Conservation (phyloP, 805 yeast genomes). For the Yamadazyma ubonensis region DNA sequence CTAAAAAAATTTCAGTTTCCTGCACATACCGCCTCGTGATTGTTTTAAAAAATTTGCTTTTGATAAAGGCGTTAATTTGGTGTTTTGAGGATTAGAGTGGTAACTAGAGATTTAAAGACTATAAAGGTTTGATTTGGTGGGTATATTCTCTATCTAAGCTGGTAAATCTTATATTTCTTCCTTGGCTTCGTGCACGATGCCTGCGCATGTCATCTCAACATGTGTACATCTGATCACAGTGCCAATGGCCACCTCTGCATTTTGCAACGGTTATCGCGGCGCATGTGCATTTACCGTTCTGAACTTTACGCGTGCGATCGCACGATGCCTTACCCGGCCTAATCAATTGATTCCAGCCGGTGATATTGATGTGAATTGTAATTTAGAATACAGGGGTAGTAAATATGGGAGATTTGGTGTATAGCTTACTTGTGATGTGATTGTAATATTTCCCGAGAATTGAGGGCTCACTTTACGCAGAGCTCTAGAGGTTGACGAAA, state of each 20-base stretch:
- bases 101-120: background rate
- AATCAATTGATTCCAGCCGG: constrained; percentile 1
- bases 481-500: too few relatives aligned
- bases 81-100: background rate
- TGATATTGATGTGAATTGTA: background rate
- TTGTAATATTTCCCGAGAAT: background rate
- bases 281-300: constrained; percentile 1
- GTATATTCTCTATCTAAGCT: too few relatives aligned
- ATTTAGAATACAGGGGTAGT: background rate
- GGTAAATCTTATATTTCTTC: too few relatives aligned
- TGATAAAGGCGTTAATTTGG: background rate
- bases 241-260: background rate
- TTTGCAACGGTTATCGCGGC: background rate
- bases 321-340: constrained; percentile 9
- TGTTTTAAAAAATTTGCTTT: background rate
- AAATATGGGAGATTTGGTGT: background rate
- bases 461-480: too few relatives aligned
- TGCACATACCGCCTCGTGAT: constrained; percentile 5
- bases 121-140: too few relatives aligned
- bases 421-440: background rate
- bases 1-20: constrained; percentile 9
- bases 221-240: constrained; percentile 4
- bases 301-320: background rate
- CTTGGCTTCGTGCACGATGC: constrained; percentile 3
- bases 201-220: constrained; percentile 1